Conservation (phyloP, 2,329 filamentous ascomycete species). For the Colletotrichum aenigma region DNA sequence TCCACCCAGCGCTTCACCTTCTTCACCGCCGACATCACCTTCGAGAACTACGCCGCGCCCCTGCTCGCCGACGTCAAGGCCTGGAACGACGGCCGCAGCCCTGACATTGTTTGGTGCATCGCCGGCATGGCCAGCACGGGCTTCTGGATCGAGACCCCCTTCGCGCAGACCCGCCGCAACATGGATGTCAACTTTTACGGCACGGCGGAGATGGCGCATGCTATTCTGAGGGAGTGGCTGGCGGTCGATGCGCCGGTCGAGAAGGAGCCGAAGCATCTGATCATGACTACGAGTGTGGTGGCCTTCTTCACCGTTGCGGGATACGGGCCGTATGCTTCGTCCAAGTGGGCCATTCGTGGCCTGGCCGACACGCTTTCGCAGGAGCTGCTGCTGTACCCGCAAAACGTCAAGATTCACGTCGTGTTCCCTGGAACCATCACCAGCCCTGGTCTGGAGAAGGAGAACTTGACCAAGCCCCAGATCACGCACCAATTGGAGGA, state of each 20-base stretch:
- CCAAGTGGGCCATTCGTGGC: constrained; percentile 84
- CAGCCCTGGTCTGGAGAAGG: constrained; percentile 74
- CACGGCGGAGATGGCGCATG: constrained; percentile 83
- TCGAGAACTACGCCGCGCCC: constrained; percentile 69
- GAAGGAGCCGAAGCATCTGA: constrained; percentile 71
- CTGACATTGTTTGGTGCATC: constrained; percentile 91
- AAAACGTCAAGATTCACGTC: constrained; percentile 79
- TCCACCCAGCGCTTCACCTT: constrained; percentile 78
- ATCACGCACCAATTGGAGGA: constrained; percentile 82
- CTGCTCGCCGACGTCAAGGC: constrained; percentile 73
- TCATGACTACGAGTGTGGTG: constrained; percentile 82
- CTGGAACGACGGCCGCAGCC: constrained; percentile 77
- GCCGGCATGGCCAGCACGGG: constrained; percentile 77
- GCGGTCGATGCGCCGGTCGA: constrained; percentile 48
- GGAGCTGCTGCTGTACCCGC: constrained; percentile 87
- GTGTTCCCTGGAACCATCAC: constrained; percentile 86
- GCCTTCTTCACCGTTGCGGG: constrained; percentile 81
- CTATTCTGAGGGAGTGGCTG: constrained; percentile 78
- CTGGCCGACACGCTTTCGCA: constrained; percentile 84
- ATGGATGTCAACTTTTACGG: constrained; percentile 96
- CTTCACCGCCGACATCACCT: constrained; percentile 82
- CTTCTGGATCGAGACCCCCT: constrained; percentile 77
- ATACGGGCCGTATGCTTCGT: constrained; percentile 82
- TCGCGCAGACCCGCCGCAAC: constrained; percentile 71
- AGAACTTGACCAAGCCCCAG: constrained; percentile 80